Evolutionary conservation across 1,139 yeast genomes (phyloP), one percentile per base, ranked within the genome.

Genomic region (Kodamaea arcana): DNA sequence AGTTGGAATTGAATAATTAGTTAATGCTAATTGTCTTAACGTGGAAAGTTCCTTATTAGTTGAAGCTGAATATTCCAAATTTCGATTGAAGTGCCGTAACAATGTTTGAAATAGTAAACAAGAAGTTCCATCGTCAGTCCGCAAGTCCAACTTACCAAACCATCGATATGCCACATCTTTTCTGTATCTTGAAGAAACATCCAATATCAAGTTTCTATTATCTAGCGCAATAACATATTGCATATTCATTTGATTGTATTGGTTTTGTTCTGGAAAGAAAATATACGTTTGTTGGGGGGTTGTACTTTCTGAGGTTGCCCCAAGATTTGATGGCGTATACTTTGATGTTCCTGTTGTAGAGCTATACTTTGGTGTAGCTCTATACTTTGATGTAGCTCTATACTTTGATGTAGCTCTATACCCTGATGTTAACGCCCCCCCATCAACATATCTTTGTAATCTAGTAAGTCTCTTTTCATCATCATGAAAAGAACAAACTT

Each of bases 141-240:
- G 43, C 17, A 64, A 47, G 42, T 65, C 69, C 25, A 62, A 42
- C 28, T 46, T 48, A 15, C 51, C 43, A 39, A 62, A 64, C 52
- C 54, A 62, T 24, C 71, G 41, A 35, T 62, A 62, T 3, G 64
- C 47, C 3, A 64, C 52, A 38, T 61, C 54, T 8, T 47, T 44
- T 67, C 62, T 64, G 36, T 65, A 65, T 26, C 72, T 40, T 1
- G 69, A 42, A 29, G 63, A 56, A 0, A 62, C 65, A 37, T 65
- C 70, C n/a, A 56, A 13, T 4, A 58, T 40, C 13, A 48, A 39
- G 22, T 51, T 46, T 1, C 48, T 32, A 16, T 41, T 31, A 28
- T 51, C 53, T 4, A 58, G 39, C 4, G 62, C 39, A 3, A 65
- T 40, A 1, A 63, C 68, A 39, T 58, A 62, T 35, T 52, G 59